phyloP scores from a whole-genome alignment of 495 filamentous ascomycete genomes.

The Paragyromitra xinjiangensis region DNA sequence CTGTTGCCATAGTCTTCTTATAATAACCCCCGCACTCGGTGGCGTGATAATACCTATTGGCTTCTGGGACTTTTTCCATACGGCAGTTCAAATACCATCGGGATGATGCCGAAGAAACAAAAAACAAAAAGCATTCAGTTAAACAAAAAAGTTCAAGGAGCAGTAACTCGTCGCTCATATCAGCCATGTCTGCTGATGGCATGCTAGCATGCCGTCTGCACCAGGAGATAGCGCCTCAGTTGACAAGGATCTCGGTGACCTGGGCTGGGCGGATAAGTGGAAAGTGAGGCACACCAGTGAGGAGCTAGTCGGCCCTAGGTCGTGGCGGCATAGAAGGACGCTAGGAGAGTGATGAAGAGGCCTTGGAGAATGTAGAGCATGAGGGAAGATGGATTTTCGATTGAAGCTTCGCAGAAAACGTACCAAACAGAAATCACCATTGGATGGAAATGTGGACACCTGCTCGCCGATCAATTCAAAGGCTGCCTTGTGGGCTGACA shows the following conservation, averaged over 20 bases:
- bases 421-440: slow-evolving; percentile 23
- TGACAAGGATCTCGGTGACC: slow-evolving; percentile 67
- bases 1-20: slow-evolving; percentile 61
- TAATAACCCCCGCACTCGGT: slow-evolving; percentile 25
- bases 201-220: not conserved
- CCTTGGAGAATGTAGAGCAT: slow-evolving; percentile 5
- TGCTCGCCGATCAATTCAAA: not conserved
- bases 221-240: slow-evolving; percentile 68
- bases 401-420: slow-evolving; percentile 6
- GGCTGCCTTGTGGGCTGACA: slow-evolving; percentile 22
- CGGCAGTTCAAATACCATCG: slow-evolving; percentile 64
- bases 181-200: slow-evolving; percentile 60
- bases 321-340: slow-evolving; percentile 71
- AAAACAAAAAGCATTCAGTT: slow-evolving; percentile 51
- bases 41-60: slow-evolving; percentile 9
- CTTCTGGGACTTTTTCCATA: slow-evolving; percentile 47
- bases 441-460: not conserved
- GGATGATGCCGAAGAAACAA: slow-evolving; percentile 68
- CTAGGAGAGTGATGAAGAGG: slow-evolving; percentile 50
- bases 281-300: slow-evolving; percentile 62
- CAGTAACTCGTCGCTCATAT: slow-evolving; percentile 66
- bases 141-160: slow-evolving; percentile 68
- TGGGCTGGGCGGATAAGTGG: slow-evolving; percentile 63
- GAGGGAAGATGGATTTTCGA: slow-evolving; percentile 5
- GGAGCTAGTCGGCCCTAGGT: slow-evolving; percentile 68